Conservation (phyloP, 2,329 filamentous ascomycete genomes). For the Teratosphaeriaceae sp. region DNA sequence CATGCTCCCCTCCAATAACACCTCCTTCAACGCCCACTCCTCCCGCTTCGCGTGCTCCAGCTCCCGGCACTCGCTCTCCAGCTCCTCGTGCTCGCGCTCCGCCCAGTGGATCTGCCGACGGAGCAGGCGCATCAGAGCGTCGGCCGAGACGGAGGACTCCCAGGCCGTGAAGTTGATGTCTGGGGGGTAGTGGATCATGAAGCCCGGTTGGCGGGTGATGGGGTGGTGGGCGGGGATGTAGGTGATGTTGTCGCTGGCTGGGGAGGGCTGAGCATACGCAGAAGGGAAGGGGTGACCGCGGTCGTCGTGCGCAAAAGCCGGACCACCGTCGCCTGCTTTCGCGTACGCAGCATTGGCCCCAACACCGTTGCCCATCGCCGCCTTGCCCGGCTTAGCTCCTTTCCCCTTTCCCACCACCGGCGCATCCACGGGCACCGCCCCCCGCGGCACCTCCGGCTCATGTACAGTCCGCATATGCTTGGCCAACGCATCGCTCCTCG, state of each 20-base stretch:
- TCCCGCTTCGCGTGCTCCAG: constrained; percentile 61
- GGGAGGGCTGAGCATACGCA: constrained; percentile 25
- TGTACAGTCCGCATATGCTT: constrained; percentile 99
- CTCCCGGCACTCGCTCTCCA: constrained; percentile 58
- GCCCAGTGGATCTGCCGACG: constrained; percentile 66
- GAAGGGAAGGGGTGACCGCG: constrained; percentile 1
- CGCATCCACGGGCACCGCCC: no score
- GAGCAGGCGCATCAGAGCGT: constrained; percentile 58
- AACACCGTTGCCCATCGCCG: constrained; percentile 21
- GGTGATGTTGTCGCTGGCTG: constrained; percentile 49
- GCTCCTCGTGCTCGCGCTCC: constrained; percentile 56
- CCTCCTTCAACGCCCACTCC: constrained; percentile 75
- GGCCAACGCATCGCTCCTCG: constrained; percentile 85
- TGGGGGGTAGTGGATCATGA: constrained; percentile 46
- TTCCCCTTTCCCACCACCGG: no score
- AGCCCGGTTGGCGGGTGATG: constrained; percentile 47
- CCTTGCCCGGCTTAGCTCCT: constrained; percentile 21
- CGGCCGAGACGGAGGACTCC: constrained; percentile 60
- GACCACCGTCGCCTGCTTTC: no score
- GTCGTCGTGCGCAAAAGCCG: constrained; percentile 21
- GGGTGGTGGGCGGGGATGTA: constrained; percentile 54
- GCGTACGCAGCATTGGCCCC: no score
- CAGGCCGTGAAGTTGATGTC: constrained; percentile 56
- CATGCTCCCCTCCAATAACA: constrained; percentile 67
- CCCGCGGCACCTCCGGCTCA: constrained; percentile 66